A percentile compares a stretch with the other conserved stretches of the same genome.
Evolutionary conservation across 805 yeast species (phyloP).

Genomic region (Pichia scutulata): DNA sequence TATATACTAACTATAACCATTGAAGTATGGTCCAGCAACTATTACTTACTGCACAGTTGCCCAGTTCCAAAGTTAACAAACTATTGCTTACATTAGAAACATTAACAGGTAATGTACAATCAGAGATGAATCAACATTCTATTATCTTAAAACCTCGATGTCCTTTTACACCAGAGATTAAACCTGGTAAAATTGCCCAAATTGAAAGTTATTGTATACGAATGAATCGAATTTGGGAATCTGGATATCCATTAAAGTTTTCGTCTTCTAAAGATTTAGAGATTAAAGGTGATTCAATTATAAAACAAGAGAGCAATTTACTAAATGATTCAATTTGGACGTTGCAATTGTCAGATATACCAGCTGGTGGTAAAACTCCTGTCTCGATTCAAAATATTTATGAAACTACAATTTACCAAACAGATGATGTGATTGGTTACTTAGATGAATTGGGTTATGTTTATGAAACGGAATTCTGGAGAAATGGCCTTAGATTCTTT

Average conservation of each 20-base stretch:
- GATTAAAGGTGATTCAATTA: constrained; percentile 13
- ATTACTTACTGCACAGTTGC: constrained; percentile 38
- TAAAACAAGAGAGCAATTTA: constrained; percentile 7
- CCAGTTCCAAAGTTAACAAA: constrained; percentile 34
- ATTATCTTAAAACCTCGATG: constrained; percentile 42
- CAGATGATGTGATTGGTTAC: constrained; percentile 37
- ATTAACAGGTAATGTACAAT: constrained; percentile 43
- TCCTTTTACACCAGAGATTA: constrained; percentile 45
- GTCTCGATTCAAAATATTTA: constrained; percentile 60
- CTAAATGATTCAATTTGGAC: constrained; percentile 43
- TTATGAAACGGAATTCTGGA: constrained; percentile 53
- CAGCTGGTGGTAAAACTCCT: constrained; percentile 63
- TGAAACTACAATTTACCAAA: constrained; percentile 47
- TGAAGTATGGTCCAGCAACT: constrained; percentile 45
- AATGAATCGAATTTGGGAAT: constrained; percentile 40
- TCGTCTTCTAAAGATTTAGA: neutral
- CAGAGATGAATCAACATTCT: constrained; percentile 39
- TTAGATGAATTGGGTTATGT: constrained; percentile 66
- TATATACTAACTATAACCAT: neutral
- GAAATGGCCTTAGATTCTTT: constrained; percentile 53
- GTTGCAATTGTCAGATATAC: constrained; percentile 61
- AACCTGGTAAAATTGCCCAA: constrained; percentile 50
- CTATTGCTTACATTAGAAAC: constrained; percentile 43
- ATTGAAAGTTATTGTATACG: constrained; percentile 47
- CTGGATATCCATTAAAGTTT: neutral